Conservation (phyloP, 306 rosid species). For the Sindora glabra region DNA sequence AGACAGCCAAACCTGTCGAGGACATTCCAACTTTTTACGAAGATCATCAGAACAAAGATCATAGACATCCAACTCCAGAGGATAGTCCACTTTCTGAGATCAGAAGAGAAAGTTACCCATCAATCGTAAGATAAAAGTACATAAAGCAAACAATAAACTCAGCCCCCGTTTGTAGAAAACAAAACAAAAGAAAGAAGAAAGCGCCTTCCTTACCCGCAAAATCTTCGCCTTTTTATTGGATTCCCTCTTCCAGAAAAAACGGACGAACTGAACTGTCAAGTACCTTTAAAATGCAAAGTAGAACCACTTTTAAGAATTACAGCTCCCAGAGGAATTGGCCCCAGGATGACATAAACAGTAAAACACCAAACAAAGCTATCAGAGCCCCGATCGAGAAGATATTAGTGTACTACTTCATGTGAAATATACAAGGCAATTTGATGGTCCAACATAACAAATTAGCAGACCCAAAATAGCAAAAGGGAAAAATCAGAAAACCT, state of each 20-base stretch:
- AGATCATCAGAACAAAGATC: constrained; percentile 96
- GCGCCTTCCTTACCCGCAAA: constrained; percentile 79
- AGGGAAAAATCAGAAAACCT: not conserved
- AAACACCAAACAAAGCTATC: not conserved
- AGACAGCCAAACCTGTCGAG: constrained; percentile 55
- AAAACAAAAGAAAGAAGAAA: not conserved
- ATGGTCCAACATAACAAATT: too few relatives aligned
- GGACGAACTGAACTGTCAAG: constrained; percentile 92
- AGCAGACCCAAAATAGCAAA: too few relatives aligned
- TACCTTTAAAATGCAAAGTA: constrained; percentile 45
- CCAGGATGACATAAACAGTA: not conserved
- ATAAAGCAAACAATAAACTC: constrained; percentile 7
- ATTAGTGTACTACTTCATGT: not conserved
- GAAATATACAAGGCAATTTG: not conserved
- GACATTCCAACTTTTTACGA: constrained; percentile 64
- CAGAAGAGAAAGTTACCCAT: constrained; percentile 10
- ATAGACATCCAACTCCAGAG: constrained; percentile 83
- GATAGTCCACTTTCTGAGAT: constrained; percentile 95
- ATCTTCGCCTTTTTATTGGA: constrained; percentile 98
- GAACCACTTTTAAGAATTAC: not conserved
- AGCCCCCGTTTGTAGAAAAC: not conserved
- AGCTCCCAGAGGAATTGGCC: constrained; percentile 1
- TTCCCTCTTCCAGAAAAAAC: constrained; percentile 99
- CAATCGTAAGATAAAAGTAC: not conserved
- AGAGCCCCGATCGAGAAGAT: not conserved